A percentile compares a stretch with the other conserved stretches of the same genome.
Conservation (phyloP, 2,329 filamentous ascomycete genomes). For the Tolypocladium pustulatum region DNA sequence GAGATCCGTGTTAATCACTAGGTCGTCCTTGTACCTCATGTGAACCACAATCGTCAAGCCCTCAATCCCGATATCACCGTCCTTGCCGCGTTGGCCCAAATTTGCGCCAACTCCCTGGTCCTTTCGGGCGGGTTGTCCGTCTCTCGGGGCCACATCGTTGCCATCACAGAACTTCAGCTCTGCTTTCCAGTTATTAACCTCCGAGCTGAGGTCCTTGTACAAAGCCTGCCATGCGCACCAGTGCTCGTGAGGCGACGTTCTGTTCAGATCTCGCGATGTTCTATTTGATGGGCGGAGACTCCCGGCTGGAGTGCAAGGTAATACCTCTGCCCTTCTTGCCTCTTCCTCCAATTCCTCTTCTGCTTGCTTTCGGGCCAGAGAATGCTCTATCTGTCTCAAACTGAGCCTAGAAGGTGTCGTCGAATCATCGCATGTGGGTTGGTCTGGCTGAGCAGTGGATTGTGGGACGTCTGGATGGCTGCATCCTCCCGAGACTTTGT, state of each 20-base stretch:
- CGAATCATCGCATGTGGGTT: slow-evolving; percentile 1
- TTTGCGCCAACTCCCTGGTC: slow-evolving; percentile 11
- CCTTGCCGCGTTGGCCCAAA: slow-evolving; percentile 9
- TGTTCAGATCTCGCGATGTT: background rate
- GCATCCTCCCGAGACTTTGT: background rate
- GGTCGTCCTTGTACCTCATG: slow-evolving; percentile 35
- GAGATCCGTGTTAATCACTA: slow-evolving; percentile 41
- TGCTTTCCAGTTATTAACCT: slow-evolving; percentile 29
- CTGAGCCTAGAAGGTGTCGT: slow-evolving; percentile 11
- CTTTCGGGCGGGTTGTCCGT: slow-evolving; percentile 3
- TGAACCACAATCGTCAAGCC: slow-evolving; percentile 42
- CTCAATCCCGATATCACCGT: slow-evolving; percentile 30
- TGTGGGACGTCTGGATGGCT: background rate
- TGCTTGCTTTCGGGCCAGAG: slow-evolving; percentile 12
- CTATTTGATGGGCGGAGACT: background rate
- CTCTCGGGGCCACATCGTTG: slow-evolving; percentile 5
- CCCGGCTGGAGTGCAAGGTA: slow-evolving; percentile 1
- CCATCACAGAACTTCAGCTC: slow-evolving; percentile 18
- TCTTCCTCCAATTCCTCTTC: slow-evolving; percentile 9
- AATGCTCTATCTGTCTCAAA: slow-evolving; percentile 16
- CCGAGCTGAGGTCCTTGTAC: slow-evolving; percentile 28
- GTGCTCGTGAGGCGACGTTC: slow-evolving; percentile 13
- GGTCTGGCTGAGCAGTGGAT: background rate
- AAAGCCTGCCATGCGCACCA: slow-evolving; percentile 30
- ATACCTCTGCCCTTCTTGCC: background rate